Evolutionary conservation across 768 basidiomycete genomes (phyloP).

Genomic region (Phlebiopsis flavidoalba): DNA sequence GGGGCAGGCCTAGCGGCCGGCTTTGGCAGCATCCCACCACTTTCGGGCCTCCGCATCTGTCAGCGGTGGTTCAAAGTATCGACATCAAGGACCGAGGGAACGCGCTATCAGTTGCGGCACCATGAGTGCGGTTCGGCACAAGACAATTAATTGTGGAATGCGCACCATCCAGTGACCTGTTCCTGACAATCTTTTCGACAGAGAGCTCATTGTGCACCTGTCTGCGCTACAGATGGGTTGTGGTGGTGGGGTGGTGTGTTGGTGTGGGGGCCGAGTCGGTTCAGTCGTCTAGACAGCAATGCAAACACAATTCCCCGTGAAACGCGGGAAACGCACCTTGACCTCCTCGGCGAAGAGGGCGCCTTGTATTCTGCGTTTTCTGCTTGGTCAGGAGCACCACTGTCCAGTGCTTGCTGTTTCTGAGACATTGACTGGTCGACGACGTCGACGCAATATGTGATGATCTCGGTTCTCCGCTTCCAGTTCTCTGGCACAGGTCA

Average conservation of each 20-base stretch:
- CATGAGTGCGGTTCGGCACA: neutral
- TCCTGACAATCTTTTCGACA: constrained; percentile 68
- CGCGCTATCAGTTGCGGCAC: constrained; percentile 45
- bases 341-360: constrained; percentile 62
- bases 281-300: neutral
- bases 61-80: constrained; percentile 66
- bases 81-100: constrained; percentile 77
- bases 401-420: constrained; percentile 43
- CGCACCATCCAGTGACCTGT: constrained; percentile 67
- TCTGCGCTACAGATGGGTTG: constrained; percentile 57
- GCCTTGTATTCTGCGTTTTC: constrained; percentile 47
- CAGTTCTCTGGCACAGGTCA: constrained; percentile 37
- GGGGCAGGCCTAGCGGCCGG: constrained; percentile 12
- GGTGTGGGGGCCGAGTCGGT: constrained; percentile 2
- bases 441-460: constrained; percentile 70
- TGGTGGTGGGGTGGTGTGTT: neutral
- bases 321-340: constrained; percentile 44
- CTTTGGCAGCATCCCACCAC: constrained; percentile 47
- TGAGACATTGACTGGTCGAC: constrained; percentile 60
- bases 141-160: neutral
- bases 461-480: constrained; percentile 67
- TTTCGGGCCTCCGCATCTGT: constrained; percentile 51
- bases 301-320: neutral
- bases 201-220: constrained; percentile 72
- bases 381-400: constrained; percentile 35